Evolutionary conservation across 805 yeast genomes (phyloP).

Genomic region (Barnettozyma sp.): DNA sequence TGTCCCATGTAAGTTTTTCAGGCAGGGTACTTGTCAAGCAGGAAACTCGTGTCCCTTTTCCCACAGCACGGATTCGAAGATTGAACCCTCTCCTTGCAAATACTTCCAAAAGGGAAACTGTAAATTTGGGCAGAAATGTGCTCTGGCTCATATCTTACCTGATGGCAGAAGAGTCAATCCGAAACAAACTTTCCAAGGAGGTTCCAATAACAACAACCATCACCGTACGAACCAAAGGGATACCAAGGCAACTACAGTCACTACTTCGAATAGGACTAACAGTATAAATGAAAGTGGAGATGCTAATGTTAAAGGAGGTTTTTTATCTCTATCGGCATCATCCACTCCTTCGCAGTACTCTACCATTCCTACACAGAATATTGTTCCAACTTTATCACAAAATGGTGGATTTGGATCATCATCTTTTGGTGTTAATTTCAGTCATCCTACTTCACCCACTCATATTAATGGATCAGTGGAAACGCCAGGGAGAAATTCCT

Average conservation of each 20-base stretch:
- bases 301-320: no score
- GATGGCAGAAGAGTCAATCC: conserved; percentile 80
- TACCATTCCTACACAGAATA: conserved; percentile 1
- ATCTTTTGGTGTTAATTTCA: not conserved
- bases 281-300: conserved; percentile 3
- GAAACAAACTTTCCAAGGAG: conserved; percentile 27
- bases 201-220: conserved; percentile 4
- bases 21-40: conserved; percentile 93
- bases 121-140: conserved; percentile 91
- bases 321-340: no score
- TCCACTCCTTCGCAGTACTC: conserved; percentile 3
- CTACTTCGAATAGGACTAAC: not conserved
- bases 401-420: not conserved
- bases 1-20: conserved; percentile 92
- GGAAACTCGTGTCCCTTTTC: conserved; percentile 89
- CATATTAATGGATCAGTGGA: not conserved
- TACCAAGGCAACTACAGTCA: not conserved
- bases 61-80: conserved; percentile 50
- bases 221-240: conserved; percentile 1
- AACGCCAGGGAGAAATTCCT: conserved; percentile 7
- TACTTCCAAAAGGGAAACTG: conserved; percentile 96
- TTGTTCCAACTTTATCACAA: not conserved
- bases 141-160: conserved; percentile 83
- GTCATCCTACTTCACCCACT: conserved; percentile 2
- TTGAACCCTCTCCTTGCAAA: conserved; percentile 67